Conservation (phyloP, 805 yeast genomes). For the Jamesozyma rosinii region DNA sequence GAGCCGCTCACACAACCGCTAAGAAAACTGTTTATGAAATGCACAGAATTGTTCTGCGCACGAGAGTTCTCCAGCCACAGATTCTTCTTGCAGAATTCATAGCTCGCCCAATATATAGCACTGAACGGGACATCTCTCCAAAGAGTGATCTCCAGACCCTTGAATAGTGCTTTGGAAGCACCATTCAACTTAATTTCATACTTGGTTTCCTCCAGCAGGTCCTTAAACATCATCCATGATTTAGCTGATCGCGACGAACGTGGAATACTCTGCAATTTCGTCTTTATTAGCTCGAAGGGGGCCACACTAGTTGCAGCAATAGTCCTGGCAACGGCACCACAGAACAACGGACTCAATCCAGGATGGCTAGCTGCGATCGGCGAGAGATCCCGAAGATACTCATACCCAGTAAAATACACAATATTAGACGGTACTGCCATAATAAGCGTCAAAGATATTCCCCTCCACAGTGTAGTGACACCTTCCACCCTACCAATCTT, state of each 20-base stretch:
- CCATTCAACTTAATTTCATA: slow-evolving; percentile 51
- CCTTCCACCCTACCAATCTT: slow-evolving; percentile 71
- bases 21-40: slow-evolving; percentile 54
- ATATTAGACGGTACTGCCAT: slow-evolving; percentile 93
- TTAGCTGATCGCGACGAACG: slow-evolving; percentile 28
- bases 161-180: slow-evolving; percentile 49
- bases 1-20: slow-evolving; percentile 81
- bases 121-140: slow-evolving; percentile 98
- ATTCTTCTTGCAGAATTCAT: slow-evolving; percentile 45
- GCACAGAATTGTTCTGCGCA: slow-evolving; percentile 1
- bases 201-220: slow-evolving; percentile 45
- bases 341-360: slow-evolving; percentile 60
- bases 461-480: slow-evolving; percentile 71
- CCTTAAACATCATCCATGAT: slow-evolving; percentile 30
- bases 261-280: slow-evolving; percentile 86
- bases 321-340: slow-evolving; percentile 78
- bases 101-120: slow-evolving; percentile 87
- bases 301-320: slow-evolving; percentile 78
- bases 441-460: slow-evolving; percentile 66
- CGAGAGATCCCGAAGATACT: slow-evolving; percentile 68
- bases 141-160: slow-evolving; percentile 77
- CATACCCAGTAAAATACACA: slow-evolving; percentile 91
- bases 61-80: slow-evolving; percentile 5
- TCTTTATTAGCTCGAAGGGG: slow-evolving; percentile 79
- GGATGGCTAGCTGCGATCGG: slow-evolving; percentile 36